phyloP scores from a whole-genome alignment of 2,329 filamentous ascomycete genomes.

The Ophiostoma angusticollis region DNA sequence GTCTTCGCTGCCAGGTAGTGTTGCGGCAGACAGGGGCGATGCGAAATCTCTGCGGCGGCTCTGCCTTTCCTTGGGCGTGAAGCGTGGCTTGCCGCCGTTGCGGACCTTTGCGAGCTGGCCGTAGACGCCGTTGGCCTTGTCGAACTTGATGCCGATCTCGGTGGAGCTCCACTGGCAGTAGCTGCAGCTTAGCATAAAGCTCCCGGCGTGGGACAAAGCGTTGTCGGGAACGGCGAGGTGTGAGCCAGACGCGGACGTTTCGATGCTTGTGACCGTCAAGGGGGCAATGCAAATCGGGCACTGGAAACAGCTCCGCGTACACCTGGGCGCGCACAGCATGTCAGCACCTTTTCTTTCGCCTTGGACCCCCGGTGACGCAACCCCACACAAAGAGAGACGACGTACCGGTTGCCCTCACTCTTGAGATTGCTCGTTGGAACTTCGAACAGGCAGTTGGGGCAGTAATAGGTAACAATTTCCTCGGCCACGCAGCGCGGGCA shows the following conservation, averaged over 20 bases:
- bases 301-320: slow-evolving; percentile 88
- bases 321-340: slow-evolving; percentile 38
- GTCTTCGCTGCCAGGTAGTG: neutral
- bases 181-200: slow-evolving; percentile 71
- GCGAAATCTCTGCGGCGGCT: slow-evolving; percentile 38
- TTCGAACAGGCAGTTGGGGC: slow-evolving; percentile 89
- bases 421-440: slow-evolving; percentile 87
- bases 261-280: slow-evolving; percentile 60
- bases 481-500: slow-evolving; percentile 86
- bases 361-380: neutral
- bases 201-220: slow-evolving; percentile 22
- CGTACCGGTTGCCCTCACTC: slow-evolving; percentile 81
- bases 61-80: slow-evolving; percentile 38
- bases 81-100: slow-evolving; percentile 41
- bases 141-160: slow-evolving; percentile 82
- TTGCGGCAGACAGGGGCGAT: slow-evolving; percentile 5
- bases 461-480: slow-evolving; percentile 91
- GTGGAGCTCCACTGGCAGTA: slow-evolving; percentile 90
- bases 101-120: slow-evolving; percentile 63
- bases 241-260: slow-evolving; percentile 35
- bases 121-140: slow-evolving; percentile 76
- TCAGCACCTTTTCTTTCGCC: neutral
- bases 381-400: slow-evolving; percentile 6
- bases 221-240: slow-evolving; percentile 32
- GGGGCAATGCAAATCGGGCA: slow-evolving; percentile 81